phyloP scores from a whole-genome alignment of 164 flowering plant species.

The Chimonanthus praecox region DNA sequence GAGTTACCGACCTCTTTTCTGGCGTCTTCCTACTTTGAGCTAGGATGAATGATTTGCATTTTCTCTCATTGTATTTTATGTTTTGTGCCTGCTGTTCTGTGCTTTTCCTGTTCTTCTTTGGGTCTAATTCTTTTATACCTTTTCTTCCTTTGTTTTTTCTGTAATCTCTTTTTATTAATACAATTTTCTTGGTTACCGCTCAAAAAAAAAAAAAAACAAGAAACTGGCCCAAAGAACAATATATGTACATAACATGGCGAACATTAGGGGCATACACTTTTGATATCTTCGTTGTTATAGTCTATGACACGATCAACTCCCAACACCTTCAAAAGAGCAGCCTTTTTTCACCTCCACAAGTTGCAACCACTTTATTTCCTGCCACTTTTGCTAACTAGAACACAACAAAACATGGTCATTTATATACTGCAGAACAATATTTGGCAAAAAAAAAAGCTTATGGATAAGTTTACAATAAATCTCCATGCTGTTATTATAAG shows the following conservation, averaged over 20 bases:
- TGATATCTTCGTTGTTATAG: slow-evolving; percentile 72
- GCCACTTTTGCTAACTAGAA: slow-evolving; percentile 92
- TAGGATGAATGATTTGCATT: not conserved
- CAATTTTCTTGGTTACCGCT: too few relatives aligned
- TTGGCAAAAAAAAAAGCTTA: too few relatives aligned
- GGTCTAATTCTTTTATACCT: too few relatives aligned
- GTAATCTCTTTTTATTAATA: too few relatives aligned
- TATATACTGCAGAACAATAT: too few relatives aligned
- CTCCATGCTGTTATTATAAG: too few relatives aligned
- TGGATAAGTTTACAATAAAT: too few relatives aligned
- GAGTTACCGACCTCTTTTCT: too few relatives aligned
- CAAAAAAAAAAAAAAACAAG: not conserved
- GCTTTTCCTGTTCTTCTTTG: too few relatives aligned
- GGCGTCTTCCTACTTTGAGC: not conserved
- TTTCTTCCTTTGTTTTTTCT: too few relatives aligned
- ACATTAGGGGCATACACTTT: slow-evolving; percentile 44
- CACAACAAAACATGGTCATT: not conserved
- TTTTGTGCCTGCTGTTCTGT: too few relatives aligned
- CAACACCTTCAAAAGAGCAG: slow-evolving; percentile 62
- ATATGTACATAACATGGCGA: not conserved
- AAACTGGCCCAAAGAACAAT: not conserved
- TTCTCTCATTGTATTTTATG: too few relatives aligned
- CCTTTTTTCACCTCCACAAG: slow-evolving; percentile 93
- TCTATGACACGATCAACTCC: slow-evolving; percentile 96
- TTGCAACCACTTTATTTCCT: slow-evolving; percentile 92